Evolutionary conservation across 768 basidiomycete species (phyloP).

Genomic region (Paxillus involutus): DNA sequence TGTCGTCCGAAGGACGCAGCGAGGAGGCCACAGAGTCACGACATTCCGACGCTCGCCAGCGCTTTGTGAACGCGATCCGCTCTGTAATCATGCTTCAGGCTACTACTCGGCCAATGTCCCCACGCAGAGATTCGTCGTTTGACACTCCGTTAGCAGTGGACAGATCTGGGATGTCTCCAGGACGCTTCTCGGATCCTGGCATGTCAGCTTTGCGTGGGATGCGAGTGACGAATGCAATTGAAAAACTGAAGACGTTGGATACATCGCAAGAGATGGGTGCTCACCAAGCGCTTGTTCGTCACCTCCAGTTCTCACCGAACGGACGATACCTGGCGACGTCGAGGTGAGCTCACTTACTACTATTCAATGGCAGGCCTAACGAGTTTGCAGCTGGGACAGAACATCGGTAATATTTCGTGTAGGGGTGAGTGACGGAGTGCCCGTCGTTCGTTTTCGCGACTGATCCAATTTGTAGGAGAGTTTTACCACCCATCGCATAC

Average conservation of each 20-base stretch:
- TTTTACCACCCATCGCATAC: conserved; percentile 44
- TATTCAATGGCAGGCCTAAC: conserved; percentile 4
- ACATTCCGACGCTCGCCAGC: conserved; percentile 31
- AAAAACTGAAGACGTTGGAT: conserved; percentile 40
- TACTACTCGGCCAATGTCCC: conserved; percentile 30
- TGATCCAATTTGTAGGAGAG: conserved; percentile 34
- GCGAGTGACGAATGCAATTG: conserved; percentile 40
- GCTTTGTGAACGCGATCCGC: conserved; percentile 44
- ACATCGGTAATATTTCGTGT: conserved; percentile 52
- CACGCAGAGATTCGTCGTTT: conserved; percentile 30
- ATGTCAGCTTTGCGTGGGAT: conserved; percentile 37
- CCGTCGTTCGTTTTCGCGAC: conserved; percentile 7
- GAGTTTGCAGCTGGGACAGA: conserved; percentile 44
- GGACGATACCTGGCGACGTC: conserved; percentile 55
- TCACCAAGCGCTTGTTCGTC: conserved; percentile 51
- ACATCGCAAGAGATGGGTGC: conserved; percentile 42
- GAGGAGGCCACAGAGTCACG: conserved; percentile 27
- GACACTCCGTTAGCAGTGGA: conserved; percentile 23
- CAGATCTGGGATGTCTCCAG: conserved; percentile 29
- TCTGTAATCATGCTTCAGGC: conserved; percentile 46
- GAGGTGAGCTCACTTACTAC: conserved; percentile 32
- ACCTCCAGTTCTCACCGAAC: conserved; percentile 56
- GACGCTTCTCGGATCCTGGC: conserved; percentile 32
- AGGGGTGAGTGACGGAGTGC: conserved; percentile 34
- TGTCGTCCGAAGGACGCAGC: conserved; percentile 26